These are phyloP conservation scores for Alloascoidea hylecoeti DNA, from an alignment of 805 yeast species.

Conservation along the genomic window DNA sequence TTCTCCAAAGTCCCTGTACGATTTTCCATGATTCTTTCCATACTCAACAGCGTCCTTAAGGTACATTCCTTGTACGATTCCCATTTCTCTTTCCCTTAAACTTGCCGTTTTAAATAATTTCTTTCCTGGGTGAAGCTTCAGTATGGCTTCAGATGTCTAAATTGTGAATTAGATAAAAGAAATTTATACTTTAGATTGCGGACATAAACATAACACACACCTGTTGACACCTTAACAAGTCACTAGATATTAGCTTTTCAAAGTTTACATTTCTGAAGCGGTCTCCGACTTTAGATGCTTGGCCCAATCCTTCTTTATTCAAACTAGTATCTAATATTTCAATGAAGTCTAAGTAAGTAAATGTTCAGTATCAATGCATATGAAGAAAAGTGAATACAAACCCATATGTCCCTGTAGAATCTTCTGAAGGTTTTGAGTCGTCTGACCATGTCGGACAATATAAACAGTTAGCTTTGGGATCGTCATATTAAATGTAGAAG, in stretches of 20 bases:
- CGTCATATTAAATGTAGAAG: too few relatives aligned
- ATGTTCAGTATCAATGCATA: neutral
- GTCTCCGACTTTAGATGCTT: conserved; percentile 37
- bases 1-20: conserved; percentile 54
- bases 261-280: conserved; percentile 22
- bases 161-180: conserved; percentile 13
- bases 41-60: conserved; percentile 42
- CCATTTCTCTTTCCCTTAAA: conserved; percentile 62
- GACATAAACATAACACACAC: neutral
- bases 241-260: conserved; percentile 31
- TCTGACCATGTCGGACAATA: conserved; percentile 67
- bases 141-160: conserved; percentile 33
- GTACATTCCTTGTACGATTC: conserved; percentile 60
- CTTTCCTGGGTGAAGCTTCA: conserved; percentile 13
- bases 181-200: neutral
- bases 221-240: conserved; percentile 16
- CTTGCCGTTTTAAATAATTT: conserved; percentile 20
- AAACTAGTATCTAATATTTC: conserved; percentile 32
- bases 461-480: conserved; percentile 28
- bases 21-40: conserved; percentile 36
- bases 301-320: conserved; percentile 41
- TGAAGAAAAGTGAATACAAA: neutral
- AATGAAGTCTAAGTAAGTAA: neutral
- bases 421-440: conserved; percentile 49
- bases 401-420: conserved; percentile 55